Evolutionary conservation across 2,329 filamentous ascomycete genomes (phyloP).

Genomic region (Arthrobotrys megalospora): DNA sequence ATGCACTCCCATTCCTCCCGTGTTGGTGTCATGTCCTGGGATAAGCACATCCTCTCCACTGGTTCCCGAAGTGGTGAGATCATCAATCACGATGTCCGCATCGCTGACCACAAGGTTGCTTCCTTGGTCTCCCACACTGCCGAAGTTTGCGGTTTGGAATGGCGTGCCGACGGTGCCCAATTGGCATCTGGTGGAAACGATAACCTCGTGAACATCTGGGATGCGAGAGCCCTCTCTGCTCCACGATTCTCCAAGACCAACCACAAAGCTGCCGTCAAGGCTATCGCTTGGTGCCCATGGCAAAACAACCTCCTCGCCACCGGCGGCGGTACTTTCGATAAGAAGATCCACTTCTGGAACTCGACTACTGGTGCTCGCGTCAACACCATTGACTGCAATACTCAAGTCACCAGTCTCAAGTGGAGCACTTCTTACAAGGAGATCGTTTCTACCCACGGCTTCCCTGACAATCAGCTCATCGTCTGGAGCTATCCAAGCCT

Average conservation of each 20-base stretch:
- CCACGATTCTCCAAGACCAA: slow-evolving; percentile 99
- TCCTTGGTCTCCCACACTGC: slow-evolving; percentile 97
- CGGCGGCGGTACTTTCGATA: slow-evolving; percentile 89
- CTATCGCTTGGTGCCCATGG: slow-evolving; percentile 97
- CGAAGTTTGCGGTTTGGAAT: slow-evolving; percentile 97
- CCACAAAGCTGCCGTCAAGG: slow-evolving; percentile 92
- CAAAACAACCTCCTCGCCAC: slow-evolving; percentile 88
- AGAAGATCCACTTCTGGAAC: slow-evolving; percentile 99
- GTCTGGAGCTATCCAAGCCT: slow-evolving; percentile 99
- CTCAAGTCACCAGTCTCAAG: slow-evolving; percentile 93
- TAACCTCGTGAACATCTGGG: slow-evolving; percentile 99
- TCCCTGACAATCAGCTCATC: slow-evolving; percentile 98
- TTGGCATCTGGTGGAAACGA: slow-evolving; percentile 98
- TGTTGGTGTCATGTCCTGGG: slow-evolving; percentile 98
- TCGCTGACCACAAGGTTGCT: slow-evolving; percentile 97
- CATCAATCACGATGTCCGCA: slow-evolving; percentile 98
- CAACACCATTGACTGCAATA: slow-evolving; percentile 99
- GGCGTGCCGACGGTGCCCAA: slow-evolving; percentile 95
- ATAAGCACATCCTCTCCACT: slow-evolving; percentile 96
- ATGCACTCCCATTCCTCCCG: slow-evolving; percentile 98
- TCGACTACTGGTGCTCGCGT: slow-evolving; percentile 95
- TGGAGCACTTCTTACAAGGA: slow-evolving; percentile 99
- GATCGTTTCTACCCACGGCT: slow-evolving; percentile 96
- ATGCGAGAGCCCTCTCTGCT: slow-evolving; percentile 90
- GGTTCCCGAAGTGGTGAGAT: slow-evolving; percentile 94